Conservation (phyloP, 2,329 filamentous ascomycete genomes). For the Cladorrhinum sp. region DNA sequence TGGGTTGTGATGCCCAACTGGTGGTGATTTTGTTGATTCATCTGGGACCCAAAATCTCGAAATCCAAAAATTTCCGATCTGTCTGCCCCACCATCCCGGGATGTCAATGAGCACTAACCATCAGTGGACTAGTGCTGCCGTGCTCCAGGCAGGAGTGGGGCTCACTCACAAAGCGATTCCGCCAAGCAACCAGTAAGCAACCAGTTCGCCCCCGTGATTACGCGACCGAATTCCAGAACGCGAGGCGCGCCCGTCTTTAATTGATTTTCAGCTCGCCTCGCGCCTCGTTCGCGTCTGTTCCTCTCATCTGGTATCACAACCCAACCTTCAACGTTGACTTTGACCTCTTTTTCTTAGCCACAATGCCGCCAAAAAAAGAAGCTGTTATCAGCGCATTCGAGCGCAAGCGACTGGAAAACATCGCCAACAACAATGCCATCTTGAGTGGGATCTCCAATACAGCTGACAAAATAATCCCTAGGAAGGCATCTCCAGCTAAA, state of each 20-base stretch:
- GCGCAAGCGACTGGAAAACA: constrained; percentile 78
- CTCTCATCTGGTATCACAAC: neutral
- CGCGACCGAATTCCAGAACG: constrained; percentile 13
- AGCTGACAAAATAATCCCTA: constrained; percentile 66
- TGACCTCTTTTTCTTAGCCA: constrained; percentile 10
- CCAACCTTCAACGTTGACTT: neutral
- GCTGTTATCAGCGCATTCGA: constrained; percentile 78
- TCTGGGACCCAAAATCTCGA: neutral
- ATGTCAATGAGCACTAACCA: neutral
- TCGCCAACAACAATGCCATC: constrained; percentile 78
- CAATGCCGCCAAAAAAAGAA: constrained; percentile 48
- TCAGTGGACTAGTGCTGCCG: neutral
- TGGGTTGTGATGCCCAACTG: neutral
- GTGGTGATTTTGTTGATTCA: neutral
- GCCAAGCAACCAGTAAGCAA: constrained; percentile 1
- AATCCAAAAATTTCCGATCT: constrained; percentile 12
- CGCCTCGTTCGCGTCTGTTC: constrained; percentile 8
- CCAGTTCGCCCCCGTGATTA: constrained; percentile 23
- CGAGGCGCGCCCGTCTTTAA: constrained; percentile 22
- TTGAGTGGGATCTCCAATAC: constrained; percentile 73
- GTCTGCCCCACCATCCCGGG: neutral
- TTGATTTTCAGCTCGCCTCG: constrained; percentile 19
- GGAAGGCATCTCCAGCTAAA: constrained; percentile 42
- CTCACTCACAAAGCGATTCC: neutral
- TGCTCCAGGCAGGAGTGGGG: neutral